Conservation (phyloP, 106 monocot species). For the Dendrobium officinale region DNA sequence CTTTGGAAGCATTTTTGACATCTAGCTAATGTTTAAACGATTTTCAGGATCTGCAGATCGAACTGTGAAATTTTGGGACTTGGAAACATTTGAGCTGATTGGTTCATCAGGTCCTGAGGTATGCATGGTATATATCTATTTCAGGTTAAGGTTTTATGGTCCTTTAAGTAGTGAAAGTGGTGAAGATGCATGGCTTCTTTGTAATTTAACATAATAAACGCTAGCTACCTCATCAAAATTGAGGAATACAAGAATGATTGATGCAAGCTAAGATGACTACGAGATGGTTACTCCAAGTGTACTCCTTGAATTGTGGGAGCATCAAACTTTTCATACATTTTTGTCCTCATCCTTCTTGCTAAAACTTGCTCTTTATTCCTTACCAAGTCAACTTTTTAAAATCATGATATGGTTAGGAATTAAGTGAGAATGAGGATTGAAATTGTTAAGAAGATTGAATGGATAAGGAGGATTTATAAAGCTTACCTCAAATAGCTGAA, state of each 20-base stretch:
- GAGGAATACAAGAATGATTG: background rate
- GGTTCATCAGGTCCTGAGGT: conserved; percentile 95
- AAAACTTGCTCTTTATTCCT: too few relatives aligned
- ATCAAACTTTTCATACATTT: background rate
- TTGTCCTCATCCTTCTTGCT: too few relatives aligned
- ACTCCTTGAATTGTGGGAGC: background rate
- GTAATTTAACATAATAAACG: background rate
- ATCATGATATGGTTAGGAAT: too few relatives aligned
- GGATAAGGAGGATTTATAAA: too few relatives aligned
- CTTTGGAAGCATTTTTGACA: background rate
- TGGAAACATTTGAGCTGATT: conserved; percentile 95
- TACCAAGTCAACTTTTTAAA: too few relatives aligned
- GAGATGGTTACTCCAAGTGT: background rate
- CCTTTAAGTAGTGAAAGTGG: background rate
- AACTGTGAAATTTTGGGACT: conserved; percentile 91
- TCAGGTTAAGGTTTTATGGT: background rate
- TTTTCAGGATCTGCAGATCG: conserved; percentile 72
- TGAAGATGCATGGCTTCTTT: background rate
- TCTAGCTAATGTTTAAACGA: background rate
- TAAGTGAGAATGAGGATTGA: too few relatives aligned
- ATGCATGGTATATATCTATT: conserved; percentile 3
- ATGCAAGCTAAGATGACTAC: background rate
- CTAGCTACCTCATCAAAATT: background rate
- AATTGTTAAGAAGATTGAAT: too few relatives aligned
- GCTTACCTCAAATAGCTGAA: too few relatives aligned